phyloP scores from a whole-genome alignment of 2,329 filamentous ascomycete species.

The Zasmidium cellare region DNA sequence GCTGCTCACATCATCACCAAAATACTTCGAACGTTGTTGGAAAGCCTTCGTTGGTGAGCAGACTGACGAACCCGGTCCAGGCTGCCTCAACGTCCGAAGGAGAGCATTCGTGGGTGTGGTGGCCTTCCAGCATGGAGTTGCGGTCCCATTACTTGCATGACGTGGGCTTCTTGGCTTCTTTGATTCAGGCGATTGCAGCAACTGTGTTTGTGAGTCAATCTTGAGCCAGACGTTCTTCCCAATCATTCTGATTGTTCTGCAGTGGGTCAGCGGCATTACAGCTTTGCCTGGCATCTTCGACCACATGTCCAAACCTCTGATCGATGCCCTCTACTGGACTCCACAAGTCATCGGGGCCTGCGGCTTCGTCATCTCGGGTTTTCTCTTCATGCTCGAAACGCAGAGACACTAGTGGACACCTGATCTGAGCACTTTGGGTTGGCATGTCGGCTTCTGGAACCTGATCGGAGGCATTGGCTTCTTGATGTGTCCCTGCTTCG shows the following conservation, averaged over 20 bases:
- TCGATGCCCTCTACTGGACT: constrained; percentile 26
- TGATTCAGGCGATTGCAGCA: constrained; percentile 23
- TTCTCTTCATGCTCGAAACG: constrained; percentile 50
- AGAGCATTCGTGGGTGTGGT: not conserved
- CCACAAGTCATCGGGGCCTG: constrained; percentile 45
- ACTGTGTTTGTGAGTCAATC: constrained; percentile 23
- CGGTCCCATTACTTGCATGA: constrained; percentile 26
- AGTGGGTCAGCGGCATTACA: constrained; percentile 25
- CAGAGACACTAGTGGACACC: constrained; percentile 29
- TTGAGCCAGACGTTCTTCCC: too few species aligned
- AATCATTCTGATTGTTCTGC: too few species aligned
- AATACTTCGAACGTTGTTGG: not conserved
- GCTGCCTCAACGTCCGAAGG: not conserved
- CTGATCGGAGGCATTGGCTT: constrained; percentile 28
- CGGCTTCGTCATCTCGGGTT: constrained; percentile 94
- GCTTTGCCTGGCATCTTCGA: constrained; percentile 28
- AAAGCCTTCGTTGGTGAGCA: not conserved
- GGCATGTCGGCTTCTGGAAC: constrained; percentile 31
- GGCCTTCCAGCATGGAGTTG: not conserved
- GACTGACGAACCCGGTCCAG: not conserved
- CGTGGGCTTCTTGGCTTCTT: constrained; percentile 30
- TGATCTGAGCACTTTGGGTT: constrained; percentile 23
- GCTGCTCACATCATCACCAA: not conserved
- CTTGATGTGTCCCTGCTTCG: constrained; percentile 29
- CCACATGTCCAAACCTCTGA: constrained; percentile 13